These are phyloP conservation scores for Ustilago shanxiensis DNA, from an alignment of 1,284 basidiomycete species.

Conservation along the genomic window DNA sequence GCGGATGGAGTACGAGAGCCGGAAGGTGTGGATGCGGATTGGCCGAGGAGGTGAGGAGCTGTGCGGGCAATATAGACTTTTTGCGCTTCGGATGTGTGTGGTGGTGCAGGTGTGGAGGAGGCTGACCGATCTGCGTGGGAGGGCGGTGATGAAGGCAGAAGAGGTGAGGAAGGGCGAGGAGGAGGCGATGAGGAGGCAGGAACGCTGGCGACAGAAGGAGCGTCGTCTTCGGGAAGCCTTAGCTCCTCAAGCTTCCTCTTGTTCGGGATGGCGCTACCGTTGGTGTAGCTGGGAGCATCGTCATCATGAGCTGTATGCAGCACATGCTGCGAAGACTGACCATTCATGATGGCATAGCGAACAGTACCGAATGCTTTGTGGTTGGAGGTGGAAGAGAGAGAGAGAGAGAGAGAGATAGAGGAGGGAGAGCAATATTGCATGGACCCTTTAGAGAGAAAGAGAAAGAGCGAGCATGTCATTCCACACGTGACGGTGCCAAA, in stretches of 20 bases:
- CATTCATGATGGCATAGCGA: conserved; percentile 19
- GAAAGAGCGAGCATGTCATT: too few relatives aligned
- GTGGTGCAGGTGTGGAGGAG: conserved; percentile 32
- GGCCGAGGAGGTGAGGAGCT: conserved; percentile 56
- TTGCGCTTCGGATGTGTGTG: conserved; percentile 29
- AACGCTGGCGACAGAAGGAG: background rate
- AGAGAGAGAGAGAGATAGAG: background rate
- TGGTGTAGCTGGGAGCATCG: background rate
- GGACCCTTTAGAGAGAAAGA: conserved; percentile 2
- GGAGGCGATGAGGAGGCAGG: conserved; percentile 17
- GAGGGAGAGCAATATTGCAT: background rate
- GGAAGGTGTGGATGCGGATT: conserved; percentile 14
- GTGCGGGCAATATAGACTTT: conserved; percentile 56
- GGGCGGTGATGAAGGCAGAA: conserved; percentile 6
- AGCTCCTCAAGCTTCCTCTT: conserved; percentile 41
- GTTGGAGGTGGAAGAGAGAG: background rate
- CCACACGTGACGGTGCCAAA: conserved; percentile 28
- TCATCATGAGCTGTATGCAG: background rate
- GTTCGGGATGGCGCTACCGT: conserved; percentile 7
- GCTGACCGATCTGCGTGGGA: conserved; percentile 19
- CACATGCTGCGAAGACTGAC: background rate
- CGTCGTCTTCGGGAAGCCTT: conserved; percentile 15
- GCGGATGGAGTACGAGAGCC: conserved; percentile 32
- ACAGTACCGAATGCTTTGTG: too few relatives aligned
- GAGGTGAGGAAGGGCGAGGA: conserved; percentile 15